Percentiles rank a stretch among this genome's conserved stretches.
Conservation (phyloP, 1,284 basidiomycete genomes). For the Cutaneotrichosporon arboriforme region DNA sequence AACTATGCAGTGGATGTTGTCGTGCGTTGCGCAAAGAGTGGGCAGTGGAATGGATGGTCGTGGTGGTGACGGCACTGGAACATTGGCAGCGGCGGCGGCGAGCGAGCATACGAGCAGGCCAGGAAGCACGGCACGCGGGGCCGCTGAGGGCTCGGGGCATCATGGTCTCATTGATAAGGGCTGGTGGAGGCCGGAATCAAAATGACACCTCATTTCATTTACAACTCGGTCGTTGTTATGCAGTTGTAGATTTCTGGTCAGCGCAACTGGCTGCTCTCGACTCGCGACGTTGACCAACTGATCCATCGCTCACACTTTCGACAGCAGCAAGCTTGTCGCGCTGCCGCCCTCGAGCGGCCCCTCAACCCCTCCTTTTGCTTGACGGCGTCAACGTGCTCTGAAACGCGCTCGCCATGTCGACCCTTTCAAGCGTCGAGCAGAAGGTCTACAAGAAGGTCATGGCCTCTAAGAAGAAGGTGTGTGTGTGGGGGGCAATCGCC, state of each 20-base stretch:
- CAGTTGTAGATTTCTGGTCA: neutral
- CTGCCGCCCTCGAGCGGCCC: neutral
- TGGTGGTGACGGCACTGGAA: neutral
- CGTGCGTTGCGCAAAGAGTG: neutral
- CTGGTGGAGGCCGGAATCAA: neutral
- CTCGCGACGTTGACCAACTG: no score
- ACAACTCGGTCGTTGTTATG: neutral
- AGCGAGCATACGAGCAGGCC: no score
- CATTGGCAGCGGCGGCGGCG: neutral
- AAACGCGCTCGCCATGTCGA: constrained; percentile 20
- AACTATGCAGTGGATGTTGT: no score
- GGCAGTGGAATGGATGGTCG: neutral
- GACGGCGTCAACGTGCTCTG: neutral
- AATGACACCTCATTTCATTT: neutral
- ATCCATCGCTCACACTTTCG: no score
- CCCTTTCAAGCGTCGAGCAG: constrained; percentile 38
- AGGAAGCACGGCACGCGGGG: neutral
- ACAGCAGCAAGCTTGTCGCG: no score
- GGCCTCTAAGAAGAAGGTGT: constrained; percentile 38
- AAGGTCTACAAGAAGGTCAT: constrained; percentile 45
- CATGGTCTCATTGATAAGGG: neutral
- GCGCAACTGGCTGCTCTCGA: no score
- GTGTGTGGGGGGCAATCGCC: neutral
- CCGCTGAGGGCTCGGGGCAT: neutral
- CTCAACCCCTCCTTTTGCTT: neutral